These are phyloP conservation scores for Glaciozyma martinii DNA, from an alignment of 768 basidiomycete species.

Conservation along the genomic window DNA sequence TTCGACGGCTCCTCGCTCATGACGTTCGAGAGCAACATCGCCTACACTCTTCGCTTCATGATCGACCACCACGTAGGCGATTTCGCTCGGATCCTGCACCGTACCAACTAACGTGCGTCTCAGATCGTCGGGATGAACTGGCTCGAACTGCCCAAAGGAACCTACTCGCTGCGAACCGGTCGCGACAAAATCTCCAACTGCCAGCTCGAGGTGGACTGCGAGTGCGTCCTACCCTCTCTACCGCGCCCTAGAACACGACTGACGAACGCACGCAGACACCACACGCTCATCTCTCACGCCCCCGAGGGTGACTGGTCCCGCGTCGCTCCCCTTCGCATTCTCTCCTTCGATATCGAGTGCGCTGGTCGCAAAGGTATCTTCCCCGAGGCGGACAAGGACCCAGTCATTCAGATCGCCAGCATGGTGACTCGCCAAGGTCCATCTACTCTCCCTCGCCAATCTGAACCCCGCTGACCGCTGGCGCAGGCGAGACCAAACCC, in stretches of 20 bases:
- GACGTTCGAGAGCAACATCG: constrained; percentile 92
- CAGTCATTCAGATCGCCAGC: constrained; percentile 96
- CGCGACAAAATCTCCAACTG: constrained; percentile 64
- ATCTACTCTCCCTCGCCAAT: constrained; percentile 11
- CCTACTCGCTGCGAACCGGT: constrained; percentile 57
- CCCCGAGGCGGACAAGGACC: constrained; percentile 79
- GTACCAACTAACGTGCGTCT: background rate
- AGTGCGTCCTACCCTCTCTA: constrained; percentile 42
- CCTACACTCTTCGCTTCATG: constrained; percentile 88
- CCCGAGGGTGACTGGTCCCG: constrained; percentile 87
- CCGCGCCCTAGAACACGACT: background rate
- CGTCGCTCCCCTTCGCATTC: constrained; percentile 82
- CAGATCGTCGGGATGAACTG: constrained; percentile 98
- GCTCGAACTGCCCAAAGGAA: constrained; percentile 82
- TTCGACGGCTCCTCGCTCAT: constrained; percentile 44
- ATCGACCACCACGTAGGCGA: constrained; percentile 79
- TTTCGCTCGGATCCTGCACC: background rate
- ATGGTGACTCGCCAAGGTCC: constrained; percentile 98
- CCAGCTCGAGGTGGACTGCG: constrained; percentile 75
- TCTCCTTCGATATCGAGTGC: constrained; percentile 99
- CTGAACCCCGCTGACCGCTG: background rate
- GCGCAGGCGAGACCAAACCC: constrained; percentile 72
- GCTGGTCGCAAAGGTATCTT: constrained; percentile 96
- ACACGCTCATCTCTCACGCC: constrained; percentile 76
- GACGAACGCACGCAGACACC: constrained; percentile 49